These are phyloP conservation scores for Trichophyton simii DNA, from an alignment of 2,329 filamentous ascomycete species.

Conservation along the genomic window DNA sequence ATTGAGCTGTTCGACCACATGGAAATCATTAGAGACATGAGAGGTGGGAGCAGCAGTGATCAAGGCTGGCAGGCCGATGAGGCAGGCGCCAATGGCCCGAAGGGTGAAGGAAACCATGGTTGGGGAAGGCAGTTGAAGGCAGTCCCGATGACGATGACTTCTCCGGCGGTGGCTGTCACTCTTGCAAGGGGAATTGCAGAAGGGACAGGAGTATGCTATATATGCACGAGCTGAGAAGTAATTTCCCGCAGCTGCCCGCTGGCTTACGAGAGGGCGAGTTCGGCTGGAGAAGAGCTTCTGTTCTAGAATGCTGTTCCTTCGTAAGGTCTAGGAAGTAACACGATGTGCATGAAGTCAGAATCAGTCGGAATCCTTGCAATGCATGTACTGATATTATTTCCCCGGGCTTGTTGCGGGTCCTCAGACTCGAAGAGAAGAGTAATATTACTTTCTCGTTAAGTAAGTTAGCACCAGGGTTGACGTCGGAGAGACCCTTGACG, in stretches of 20 bases:
- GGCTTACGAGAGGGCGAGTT: neutral
- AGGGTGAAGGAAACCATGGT: conserved; percentile 8
- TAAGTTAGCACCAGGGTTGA: neutral
- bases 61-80: conserved; percentile 8
- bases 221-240: neutral
- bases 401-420: neutral
- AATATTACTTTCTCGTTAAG: neutral
- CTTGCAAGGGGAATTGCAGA: neutral
- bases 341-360: neutral
- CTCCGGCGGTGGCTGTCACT: neutral
- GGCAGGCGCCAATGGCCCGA: conserved; percentile 9
- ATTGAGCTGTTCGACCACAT: conserved; percentile 18
- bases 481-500: neutral
- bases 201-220: neutral
- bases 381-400: neutral
- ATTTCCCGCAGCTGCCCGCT: conserved; percentile 1
- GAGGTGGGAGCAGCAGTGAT: conserved; percentile 9
- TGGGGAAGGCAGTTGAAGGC: neutral
- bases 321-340: neutral
- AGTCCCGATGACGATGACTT: neutral
- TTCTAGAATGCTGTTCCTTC: neutral
- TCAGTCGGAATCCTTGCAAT: neutral
- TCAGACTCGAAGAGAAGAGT: neutral
- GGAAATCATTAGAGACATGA: neutral
- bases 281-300: neutral